These are phyloP conservation scores for Lanzia echinophila DNA, from an alignment of 2,329 filamentous ascomycete genomes.

Conservation along the genomic window DNA sequence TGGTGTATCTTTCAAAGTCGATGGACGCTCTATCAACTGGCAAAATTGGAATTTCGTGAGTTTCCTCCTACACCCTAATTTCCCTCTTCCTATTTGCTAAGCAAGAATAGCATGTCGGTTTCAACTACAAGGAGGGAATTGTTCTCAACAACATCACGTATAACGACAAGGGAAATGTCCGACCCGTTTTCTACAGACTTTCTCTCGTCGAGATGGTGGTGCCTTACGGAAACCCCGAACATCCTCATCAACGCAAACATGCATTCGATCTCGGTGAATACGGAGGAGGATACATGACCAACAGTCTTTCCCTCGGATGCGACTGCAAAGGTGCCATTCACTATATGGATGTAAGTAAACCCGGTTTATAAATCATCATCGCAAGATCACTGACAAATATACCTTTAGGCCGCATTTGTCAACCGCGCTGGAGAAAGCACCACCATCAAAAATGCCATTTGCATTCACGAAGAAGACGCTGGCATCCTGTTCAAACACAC, in stretches of 20 bases:
- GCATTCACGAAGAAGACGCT: conserved; percentile 88
- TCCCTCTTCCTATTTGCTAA: too few relatives aligned
- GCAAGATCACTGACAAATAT: not conserved
- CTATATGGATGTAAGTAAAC: conserved; percentile 54
- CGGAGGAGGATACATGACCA: conserved; percentile 78
- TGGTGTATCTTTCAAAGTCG: conserved; percentile 77
- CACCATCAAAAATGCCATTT: conserved; percentile 88
- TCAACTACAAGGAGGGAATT: conserved; percentile 91
- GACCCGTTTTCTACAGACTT: conserved; percentile 81
- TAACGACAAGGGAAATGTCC: conserved; percentile 71
- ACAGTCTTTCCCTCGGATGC: conserved; percentile 67
- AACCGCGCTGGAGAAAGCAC: conserved; percentile 68
- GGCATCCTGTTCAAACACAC: conserved; percentile 93
- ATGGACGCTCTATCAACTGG: conserved; percentile 72
- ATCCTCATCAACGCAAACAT: conserved; percentile 74
- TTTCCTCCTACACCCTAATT: too few relatives aligned
- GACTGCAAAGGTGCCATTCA: conserved; percentile 89
- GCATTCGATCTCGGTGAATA: conserved; percentile 78
- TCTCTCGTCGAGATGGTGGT: conserved; percentile 93
- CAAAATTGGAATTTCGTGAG: conserved; percentile 94
- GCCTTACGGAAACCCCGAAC: conserved; percentile 76
- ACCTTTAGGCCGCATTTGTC: conserved; percentile 64
- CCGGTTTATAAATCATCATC: not conserved
- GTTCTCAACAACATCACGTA: conserved; percentile 86
- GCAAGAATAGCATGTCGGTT: conserved; percentile 86